Percentiles rank a stretch among this genome's conserved stretches.
These are phyloP conservation scores for Galerina sulciceps DNA, from an alignment of 768 basidiomycete genomes.

Conservation along the genomic window DNA sequence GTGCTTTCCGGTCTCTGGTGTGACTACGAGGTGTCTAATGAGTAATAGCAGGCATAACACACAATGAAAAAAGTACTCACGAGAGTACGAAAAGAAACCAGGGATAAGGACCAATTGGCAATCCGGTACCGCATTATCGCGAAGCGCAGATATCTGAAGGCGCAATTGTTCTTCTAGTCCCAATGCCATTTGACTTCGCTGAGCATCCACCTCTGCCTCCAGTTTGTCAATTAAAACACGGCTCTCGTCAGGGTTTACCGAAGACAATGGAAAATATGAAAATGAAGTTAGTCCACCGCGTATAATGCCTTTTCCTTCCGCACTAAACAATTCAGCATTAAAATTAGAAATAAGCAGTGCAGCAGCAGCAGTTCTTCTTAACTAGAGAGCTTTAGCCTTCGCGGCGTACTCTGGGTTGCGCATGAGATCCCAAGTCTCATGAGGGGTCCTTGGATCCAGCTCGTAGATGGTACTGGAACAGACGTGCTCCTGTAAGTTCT, in stretches of 20 bases:
- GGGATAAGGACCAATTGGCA: constrained; percentile 28
- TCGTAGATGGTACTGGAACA: constrained; percentile 7
- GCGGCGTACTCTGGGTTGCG: constrained; percentile 44
- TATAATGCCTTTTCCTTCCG: constrained; percentile 27
- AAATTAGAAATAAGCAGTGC: neutral
- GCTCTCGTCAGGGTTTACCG: constrained; percentile 17
- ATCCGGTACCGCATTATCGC: constrained; percentile 28
- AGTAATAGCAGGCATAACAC: neutral
- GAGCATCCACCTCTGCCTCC: constrained; percentile 26
- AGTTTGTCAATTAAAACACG: constrained; percentile 21
- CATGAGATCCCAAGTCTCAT: constrained; percentile 44
- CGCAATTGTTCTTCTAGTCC: constrained; percentile 44
- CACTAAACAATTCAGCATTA: constrained; percentile 14
- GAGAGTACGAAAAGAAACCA: constrained; percentile 17
- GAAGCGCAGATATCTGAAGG: constrained; percentile 35
- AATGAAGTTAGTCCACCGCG: constrained; percentile 30
- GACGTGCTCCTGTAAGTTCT: constrained; percentile 37
- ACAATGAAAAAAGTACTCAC: neutral
- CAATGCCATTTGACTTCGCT: constrained; percentile 22
- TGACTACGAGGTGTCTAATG: constrained; percentile 20
- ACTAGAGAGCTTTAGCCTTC: constrained; percentile 34
- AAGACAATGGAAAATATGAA: constrained; percentile 30
- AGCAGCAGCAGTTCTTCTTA: neutral
- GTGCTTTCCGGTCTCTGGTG: constrained; percentile 39
- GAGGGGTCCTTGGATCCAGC: neutral